A percentile compares a stretch with the other conserved stretches of the same genome.
phyloP scores from a whole-genome alignment of 2,329 filamentous ascomycete species.

The Sporothrix mexicana region DNA sequence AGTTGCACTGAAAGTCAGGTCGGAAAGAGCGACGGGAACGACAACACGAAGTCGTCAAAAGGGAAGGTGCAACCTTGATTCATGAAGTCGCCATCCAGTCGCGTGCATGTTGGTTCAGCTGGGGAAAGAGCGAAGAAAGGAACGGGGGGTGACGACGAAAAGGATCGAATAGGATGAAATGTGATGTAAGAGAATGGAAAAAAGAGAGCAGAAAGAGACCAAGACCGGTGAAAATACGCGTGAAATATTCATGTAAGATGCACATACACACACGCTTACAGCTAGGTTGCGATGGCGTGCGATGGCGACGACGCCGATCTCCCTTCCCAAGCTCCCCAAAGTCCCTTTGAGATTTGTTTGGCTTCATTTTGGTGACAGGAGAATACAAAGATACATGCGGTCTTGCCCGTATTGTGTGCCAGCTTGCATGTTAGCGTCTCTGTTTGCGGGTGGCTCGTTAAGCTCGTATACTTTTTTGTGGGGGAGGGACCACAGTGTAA shows the following conservation, averaged over 20 bases:
- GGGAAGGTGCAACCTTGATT: too few species aligned
- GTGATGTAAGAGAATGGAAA: not conserved
- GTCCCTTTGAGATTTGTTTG: not conserved
- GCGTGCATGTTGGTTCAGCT: not conserved
- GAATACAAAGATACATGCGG: not conserved
- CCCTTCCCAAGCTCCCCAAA: not conserved
- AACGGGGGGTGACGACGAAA: not conserved
- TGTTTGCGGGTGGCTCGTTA: too few species aligned
- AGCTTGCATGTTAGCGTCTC: too few species aligned
- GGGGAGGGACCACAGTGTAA: too few species aligned
- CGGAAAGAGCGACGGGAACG: not conserved
- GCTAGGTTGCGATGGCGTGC: constrained; percentile 23
- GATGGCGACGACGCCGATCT: constrained; percentile 28
- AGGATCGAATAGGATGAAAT: constrained; percentile 7
- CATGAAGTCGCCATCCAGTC: too few species aligned
- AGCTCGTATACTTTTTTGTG: too few species aligned
- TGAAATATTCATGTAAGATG: not conserved
- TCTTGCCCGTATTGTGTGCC: too few species aligned
- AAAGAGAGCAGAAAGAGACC: not conserved
- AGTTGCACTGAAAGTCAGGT: not conserved
- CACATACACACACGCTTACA: not conserved
- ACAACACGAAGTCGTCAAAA: not conserved
- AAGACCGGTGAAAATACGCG: not conserved
- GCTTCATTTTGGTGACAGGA: not conserved
- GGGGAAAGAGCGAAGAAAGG: not conserved